A percentile compares a stretch with the other conserved stretches of the same genome.
Conservation (phyloP, 495 filamentous ascomycete species). For the Penicillium goetzii region DNA sequence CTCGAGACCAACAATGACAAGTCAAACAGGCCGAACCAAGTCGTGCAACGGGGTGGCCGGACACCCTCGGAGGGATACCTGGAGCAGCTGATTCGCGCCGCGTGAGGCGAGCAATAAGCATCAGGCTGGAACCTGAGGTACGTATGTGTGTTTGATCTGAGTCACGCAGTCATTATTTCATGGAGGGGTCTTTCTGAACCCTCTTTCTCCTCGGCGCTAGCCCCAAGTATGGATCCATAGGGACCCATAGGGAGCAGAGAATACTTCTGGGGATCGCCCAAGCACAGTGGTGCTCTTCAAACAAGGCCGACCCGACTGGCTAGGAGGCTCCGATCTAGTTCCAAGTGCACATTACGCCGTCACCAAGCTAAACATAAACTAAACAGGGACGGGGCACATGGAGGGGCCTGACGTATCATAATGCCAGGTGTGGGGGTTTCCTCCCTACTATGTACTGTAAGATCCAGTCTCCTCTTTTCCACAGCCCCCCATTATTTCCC, state of each 20-base stretch:
- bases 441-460: conserved; percentile 9
- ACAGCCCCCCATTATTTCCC: not conserved
- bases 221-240: not conserved
- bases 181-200: not conserved
- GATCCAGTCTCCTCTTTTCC: conserved; percentile 17
- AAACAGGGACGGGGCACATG: conserved; percentile 15
- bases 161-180: conserved; percentile 8
- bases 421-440: conserved; percentile 14
- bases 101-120: conserved; percentile 16
- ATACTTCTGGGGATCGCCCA: conserved; percentile 2
- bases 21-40: not conserved
- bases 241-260: not conserved
- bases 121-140: conserved; percentile 8
- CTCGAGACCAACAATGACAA: conserved; percentile 21
- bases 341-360: conserved; percentile 27
- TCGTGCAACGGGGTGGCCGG: conserved; percentile 14
- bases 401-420: conserved; percentile 28
- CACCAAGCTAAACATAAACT: conserved; percentile 13
- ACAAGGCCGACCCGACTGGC: conserved; percentile 31
- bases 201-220: conserved; percentile 8
- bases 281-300: not conserved
- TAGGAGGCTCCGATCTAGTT: conserved; percentile 24
- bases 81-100: conserved; percentile 16
- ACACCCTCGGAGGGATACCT: conserved; percentile 16
- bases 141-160: conserved; percentile 13